A percentile compares a stretch with the other conserved stretches of the same genome.
phyloP scores from a whole-genome alignment of 192 early-diverging fungal species.

The Podila minutissima region DNA sequence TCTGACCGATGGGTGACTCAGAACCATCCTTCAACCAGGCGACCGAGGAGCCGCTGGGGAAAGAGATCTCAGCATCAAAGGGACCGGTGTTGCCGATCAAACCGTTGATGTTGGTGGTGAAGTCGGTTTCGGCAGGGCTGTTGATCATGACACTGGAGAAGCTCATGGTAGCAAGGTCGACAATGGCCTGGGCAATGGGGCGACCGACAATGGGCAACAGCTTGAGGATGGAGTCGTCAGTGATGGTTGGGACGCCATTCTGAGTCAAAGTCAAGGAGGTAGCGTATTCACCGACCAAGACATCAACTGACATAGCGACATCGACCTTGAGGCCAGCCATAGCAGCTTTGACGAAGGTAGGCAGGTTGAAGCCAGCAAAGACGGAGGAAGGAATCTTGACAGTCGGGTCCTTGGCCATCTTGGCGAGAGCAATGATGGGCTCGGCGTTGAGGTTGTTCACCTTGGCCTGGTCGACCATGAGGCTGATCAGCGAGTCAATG shows the following conservation, averaged over 20 bases:
- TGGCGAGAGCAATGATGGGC: constrained; percentile 55
- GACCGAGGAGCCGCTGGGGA: constrained; percentile 54
- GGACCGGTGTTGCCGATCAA: constrained; percentile 48
- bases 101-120: constrained; percentile 51
- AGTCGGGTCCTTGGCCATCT: constrained; percentile 50
- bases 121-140: constrained; percentile 43
- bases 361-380: constrained; percentile 60
- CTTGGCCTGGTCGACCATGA: constrained; percentile 57
- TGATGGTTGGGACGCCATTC: constrained; percentile 49
- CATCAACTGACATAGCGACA: constrained; percentile 51
- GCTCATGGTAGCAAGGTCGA: constrained; percentile 45
- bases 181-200: constrained; percentile 65
- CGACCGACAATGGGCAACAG: constrained; percentile 63
- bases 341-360: constrained; percentile 56
- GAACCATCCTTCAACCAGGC: constrained; percentile 38
- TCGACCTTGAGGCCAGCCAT: constrained; percentile 59
- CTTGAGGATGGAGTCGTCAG: constrained; percentile 58
- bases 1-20: constrained; percentile 48
- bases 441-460: constrained; percentile 54
- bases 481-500: constrained; percentile 55
- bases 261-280: constrained; percentile 56
- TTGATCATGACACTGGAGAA: constrained; percentile 48
- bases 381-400: constrained; percentile 47
- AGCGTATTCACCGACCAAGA: constrained; percentile 61
- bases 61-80: constrained; percentile 51